phyloP scores from a whole-genome alignment of 176 grass and related monocot species.

The Olyra latifolia region DNA sequence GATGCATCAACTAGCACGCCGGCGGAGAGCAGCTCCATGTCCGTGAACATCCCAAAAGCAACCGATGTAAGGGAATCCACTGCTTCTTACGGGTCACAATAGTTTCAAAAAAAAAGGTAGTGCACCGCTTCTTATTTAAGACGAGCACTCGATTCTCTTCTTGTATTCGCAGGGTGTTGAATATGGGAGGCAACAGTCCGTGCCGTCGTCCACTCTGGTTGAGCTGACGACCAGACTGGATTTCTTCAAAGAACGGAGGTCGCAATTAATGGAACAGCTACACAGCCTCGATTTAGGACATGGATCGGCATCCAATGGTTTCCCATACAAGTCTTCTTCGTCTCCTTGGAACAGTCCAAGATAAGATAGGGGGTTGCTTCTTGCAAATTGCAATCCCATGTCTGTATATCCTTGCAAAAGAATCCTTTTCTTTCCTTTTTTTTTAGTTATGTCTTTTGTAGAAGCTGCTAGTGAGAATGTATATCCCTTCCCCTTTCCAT shows the following conservation, averaged over 20 bases:
- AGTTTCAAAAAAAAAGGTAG: background rate
- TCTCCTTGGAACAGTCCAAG: constrained; percentile 80
- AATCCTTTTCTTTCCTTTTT: background rate
- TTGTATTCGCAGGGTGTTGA: constrained; percentile 46
- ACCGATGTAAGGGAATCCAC: constrained; percentile 47
- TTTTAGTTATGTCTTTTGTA: constrained; percentile 8
- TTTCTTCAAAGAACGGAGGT: constrained; percentile 97
- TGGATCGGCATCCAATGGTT: constrained; percentile 53
- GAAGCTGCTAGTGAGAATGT: constrained; percentile 50
- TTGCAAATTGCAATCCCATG: background rate
- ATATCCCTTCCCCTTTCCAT: constrained; percentile 31
- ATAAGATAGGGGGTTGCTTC: constrained; percentile 47
- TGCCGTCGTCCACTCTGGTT: constrained; percentile 90
- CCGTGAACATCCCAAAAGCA: constrained; percentile 59
- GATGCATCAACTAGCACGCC: constrained; percentile 62
- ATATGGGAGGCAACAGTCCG: constrained; percentile 47
- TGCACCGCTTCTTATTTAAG: background rate
- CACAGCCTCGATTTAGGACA: constrained; percentile 93
- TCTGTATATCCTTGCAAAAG: constrained; percentile 57
- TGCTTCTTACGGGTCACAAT: background rate
- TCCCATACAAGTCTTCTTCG: constrained; percentile 78
- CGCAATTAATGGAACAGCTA: constrained; percentile 96
- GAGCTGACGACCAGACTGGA: constrained; percentile 86
- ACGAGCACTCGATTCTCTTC: background rate
- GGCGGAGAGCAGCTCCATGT: constrained; percentile 35